Evolutionary conservation across 179 eudicot genomes (phyloP), one percentile per base, ranked within the genome.

Genomic region (Drosera spatulata): DNA sequence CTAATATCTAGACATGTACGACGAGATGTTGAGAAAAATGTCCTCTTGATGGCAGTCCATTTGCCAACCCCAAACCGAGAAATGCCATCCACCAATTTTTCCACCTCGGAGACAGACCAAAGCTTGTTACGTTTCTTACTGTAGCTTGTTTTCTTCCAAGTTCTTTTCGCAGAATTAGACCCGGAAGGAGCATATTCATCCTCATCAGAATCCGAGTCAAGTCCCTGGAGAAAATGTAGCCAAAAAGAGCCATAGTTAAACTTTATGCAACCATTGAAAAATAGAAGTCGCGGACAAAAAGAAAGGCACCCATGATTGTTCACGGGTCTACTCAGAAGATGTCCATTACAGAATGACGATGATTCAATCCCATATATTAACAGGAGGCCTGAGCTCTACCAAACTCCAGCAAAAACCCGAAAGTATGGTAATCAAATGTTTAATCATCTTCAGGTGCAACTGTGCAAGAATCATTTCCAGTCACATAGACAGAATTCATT

Each of bases 1-100:
- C 74, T 72, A 33, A 76, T 75, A 69, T 76, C 77, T 64, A 76
- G 77, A 4, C 77, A 66, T 13, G 80, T 61, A 49, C 80, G 73
- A 54, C 53, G 64, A 22, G 71, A 57, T 55, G 76, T 61, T 41
- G 55, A 65, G 67, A 72, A 72, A 50, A 50, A 56, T 41, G 46
- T 60, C 54, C 7, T 68, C 44, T 59, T 69, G 41, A 76, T 76
- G 10, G 74, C 66, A 12, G 60, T 72, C 80, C 80, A 76, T 66
- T 64, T 76, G 59, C 80, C 80, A 42, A 72, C 77, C 44, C 80
- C 80, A 62, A 61, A 69, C 61, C 54, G 10, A 52, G 80, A 68
- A 62, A 76, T 69, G 41, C 80, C 80, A 41, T 76, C 71, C 33
- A 76, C 77, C 69, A 76, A 69, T 50, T 76, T 76, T 37, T 50